Conservation (phyloP, 441 rosid species). For the Gossypium aridum region DNA sequence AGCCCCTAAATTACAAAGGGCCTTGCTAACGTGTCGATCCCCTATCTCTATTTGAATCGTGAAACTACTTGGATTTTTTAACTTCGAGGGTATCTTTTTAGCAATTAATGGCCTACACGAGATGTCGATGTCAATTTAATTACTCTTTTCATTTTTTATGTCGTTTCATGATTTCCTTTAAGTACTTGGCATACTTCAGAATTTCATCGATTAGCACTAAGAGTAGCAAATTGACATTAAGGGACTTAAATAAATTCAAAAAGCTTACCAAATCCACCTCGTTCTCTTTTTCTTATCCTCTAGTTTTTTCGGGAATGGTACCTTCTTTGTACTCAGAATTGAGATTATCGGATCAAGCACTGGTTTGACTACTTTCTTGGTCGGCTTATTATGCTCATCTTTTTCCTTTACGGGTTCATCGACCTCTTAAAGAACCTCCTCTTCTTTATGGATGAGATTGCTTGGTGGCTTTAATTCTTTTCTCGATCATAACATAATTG, state of each 20-base stretch:
- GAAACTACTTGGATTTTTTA: no score
- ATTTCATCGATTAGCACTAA: background rate
- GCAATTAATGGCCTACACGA: no score
- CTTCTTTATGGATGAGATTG: background rate
- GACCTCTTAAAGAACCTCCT: background rate
- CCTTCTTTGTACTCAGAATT: background rate
- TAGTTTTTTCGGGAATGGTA: background rate
- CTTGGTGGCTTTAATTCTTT: background rate
- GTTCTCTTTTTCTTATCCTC: background rate
- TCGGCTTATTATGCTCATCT: background rate
- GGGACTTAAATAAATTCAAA: no score
- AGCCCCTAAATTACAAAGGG: no score
- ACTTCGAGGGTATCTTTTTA: no score
- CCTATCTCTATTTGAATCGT: no score
- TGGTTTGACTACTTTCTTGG: background rate
- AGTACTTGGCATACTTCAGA: no score
- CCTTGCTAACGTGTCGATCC: no score
- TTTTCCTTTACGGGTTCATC: background rate
- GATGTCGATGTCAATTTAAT: no score
- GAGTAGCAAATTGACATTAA: background rate
- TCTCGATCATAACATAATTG: background rate
- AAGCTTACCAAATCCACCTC: background rate
- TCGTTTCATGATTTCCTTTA: no score
- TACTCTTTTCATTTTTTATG: no score
- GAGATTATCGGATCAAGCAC: background rate